These are phyloP conservation scores for Seiridium unicorne DNA, from an alignment of 2,329 filamentous ascomycete species.

Conservation along the genomic window DNA sequence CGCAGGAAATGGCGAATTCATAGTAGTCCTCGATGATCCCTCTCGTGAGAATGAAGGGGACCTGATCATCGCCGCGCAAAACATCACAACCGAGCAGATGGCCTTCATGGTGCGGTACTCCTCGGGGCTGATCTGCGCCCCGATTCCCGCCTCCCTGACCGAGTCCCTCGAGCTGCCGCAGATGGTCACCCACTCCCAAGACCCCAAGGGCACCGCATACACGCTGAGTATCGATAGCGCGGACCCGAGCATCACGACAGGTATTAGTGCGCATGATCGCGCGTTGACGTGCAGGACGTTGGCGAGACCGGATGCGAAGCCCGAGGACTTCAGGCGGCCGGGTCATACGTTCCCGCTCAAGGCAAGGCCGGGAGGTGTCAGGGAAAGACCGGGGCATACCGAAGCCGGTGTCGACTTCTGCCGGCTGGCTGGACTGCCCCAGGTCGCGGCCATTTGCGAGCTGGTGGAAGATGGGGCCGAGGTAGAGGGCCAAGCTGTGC, in stretches of 20 bases:
- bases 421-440: slow-evolving; percentile 72
- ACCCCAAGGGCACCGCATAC: slow-evolving; percentile 90
- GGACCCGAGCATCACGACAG: slow-evolving; percentile 73
- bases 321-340: slow-evolving; percentile 71
- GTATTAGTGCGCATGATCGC: slow-evolving; percentile 87
- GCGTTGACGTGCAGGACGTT: slow-evolving; percentile 77
- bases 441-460: slow-evolving; percentile 85
- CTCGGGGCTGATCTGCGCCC: slow-evolving; percentile 88
- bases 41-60: slow-evolving; percentile 97
- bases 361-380: slow-evolving; percentile 76
- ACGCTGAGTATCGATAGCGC: slow-evolving; percentile 83
- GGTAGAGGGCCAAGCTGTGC: slow-evolving; percentile 65
- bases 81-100: slow-evolving; percentile 85
- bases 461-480: slow-evolving; percentile 82
- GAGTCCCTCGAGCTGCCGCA: slow-evolving; percentile 74
- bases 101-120: slow-evolving; percentile 93
- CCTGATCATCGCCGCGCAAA: slow-evolving; percentile 87
- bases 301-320: slow-evolving; percentile 60
- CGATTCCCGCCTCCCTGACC: slow-evolving; percentile 69
- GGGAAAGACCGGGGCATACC: slow-evolving; percentile 80
- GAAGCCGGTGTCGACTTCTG: slow-evolving; percentile 94
- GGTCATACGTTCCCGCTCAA: slow-evolving; percentile 89
- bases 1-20: slow-evolving; percentile 79
- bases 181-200: slow-evolving; percentile 76
- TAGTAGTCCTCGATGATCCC: slow-evolving; percentile 91